Conservation (phyloP, 371 early-diverging fungal species). For the Mucor velutinosus region DNA sequence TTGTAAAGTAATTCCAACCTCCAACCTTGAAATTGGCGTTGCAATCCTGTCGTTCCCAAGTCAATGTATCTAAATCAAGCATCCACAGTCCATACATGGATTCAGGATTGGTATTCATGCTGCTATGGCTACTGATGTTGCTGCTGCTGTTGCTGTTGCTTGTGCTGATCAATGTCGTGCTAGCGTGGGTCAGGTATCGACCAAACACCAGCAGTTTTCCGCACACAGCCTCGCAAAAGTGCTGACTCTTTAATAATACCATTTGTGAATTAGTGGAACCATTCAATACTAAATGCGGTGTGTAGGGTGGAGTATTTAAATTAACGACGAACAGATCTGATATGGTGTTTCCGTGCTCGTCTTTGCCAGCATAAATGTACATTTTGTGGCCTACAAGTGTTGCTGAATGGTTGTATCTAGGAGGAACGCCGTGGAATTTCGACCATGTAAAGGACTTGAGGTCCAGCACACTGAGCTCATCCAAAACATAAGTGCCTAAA, state of each 20-base stretch:
- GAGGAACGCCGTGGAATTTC: conserved; percentile 53
- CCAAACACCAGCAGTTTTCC: conserved; percentile 65
- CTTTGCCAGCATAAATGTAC: conserved; percentile 65
- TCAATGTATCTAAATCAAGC: conserved; percentile 62
- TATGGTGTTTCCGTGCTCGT: conserved; percentile 62
- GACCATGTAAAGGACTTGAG: conserved; percentile 61
- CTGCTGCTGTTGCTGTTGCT: background rate
- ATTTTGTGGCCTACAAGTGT: conserved; percentile 57
- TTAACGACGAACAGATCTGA: conserved; percentile 64
- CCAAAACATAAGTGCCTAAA: conserved; percentile 39
- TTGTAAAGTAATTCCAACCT: conserved; percentile 69
- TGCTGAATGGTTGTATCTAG: conserved; percentile 66
- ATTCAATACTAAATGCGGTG: conserved; percentile 45
- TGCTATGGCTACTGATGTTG: background rate
- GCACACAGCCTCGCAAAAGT: conserved; percentile 67
- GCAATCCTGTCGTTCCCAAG: conserved; percentile 63
- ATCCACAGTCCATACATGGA: conserved; percentile 64
- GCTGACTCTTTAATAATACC: conserved; percentile 65
- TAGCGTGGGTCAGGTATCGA: conserved; percentile 32
- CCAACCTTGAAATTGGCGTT: conserved; percentile 55
- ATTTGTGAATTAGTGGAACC: conserved; percentile 49
- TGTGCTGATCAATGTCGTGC: background rate
- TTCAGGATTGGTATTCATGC: background rate
- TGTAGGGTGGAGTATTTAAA: conserved; percentile 47
- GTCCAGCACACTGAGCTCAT: conserved; percentile 60